Percentiles rank a stretch among this genome's conserved stretches.
phyloP scores from a whole-genome alignment of 768 basidiomycete species.

The Tulasnella sp. region DNA sequence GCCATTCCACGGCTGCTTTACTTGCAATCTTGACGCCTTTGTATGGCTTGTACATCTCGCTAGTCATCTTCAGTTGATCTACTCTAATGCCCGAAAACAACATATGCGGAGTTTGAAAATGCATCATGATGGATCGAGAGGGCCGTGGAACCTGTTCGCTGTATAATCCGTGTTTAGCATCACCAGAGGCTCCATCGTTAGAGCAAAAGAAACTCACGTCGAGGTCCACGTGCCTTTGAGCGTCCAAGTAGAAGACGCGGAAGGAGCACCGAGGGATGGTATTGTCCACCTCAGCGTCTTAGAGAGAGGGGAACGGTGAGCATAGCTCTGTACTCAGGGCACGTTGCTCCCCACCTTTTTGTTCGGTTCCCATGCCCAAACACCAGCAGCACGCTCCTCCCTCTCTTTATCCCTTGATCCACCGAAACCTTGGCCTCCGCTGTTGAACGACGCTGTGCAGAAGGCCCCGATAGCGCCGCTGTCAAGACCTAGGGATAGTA shows the following conservation, averaged over 20 bases:
- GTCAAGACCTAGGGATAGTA: slow-evolving; percentile 71
- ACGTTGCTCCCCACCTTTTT: slow-evolving; percentile 47
- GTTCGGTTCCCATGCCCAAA: slow-evolving; percentile 76
- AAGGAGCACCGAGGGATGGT: slow-evolving; percentile 42
- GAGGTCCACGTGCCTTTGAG: slow-evolving; percentile 75
- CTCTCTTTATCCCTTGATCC: slow-evolving; percentile 23
- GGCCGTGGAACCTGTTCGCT: slow-evolving; percentile 53
- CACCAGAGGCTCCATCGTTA: background rate
- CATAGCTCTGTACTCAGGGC: background rate
- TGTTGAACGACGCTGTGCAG: slow-evolving; percentile 50
- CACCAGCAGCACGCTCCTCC: slow-evolving; percentile 46
- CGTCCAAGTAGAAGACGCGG: slow-evolving; percentile 62
- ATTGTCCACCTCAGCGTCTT: slow-evolving; percentile 80
- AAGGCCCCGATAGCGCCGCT: slow-evolving; percentile 67
- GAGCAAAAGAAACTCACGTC: slow-evolving; percentile 43
- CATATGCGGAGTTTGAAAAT: slow-evolving; percentile 64
- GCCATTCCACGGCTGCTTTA: slow-evolving; percentile 64
- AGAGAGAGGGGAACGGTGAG: background rate
- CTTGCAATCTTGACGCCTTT: slow-evolving; percentile 78
- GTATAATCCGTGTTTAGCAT: background rate
- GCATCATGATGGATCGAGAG: slow-evolving; percentile 67
- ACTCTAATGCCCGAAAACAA: slow-evolving; percentile 79
- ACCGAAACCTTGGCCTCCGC: slow-evolving; percentile 21
- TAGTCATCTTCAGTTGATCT: slow-evolving; percentile 74
- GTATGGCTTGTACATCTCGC: slow-evolving; percentile 84